Evolutionary conservation across 495 filamentous ascomycete genomes (phyloP).

Genomic region (Podospora comata): DNA sequence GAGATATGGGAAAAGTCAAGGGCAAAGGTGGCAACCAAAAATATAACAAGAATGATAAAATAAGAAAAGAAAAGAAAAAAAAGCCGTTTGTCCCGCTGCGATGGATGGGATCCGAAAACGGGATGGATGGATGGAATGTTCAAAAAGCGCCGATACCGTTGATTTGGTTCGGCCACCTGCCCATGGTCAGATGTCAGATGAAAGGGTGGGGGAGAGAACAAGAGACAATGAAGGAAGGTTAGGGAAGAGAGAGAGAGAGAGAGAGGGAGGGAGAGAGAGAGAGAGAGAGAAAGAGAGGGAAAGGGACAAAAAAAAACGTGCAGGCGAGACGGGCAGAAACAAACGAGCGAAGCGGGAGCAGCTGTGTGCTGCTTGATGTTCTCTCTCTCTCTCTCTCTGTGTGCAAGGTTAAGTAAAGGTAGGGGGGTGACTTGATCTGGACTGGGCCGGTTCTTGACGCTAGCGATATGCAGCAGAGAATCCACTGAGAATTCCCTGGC

Average conservation of each 20-base stretch:
- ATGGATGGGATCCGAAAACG: neutral
- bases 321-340: conserved; percentile 1
- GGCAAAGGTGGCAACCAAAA: neutral
- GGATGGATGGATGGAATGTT: neutral
- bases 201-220: neutral
- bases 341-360: neutral
- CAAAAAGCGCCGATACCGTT: neutral
- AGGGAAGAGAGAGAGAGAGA: neutral
- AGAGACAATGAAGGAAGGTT: neutral
- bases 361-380: neutral
- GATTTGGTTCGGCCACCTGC: neutral
- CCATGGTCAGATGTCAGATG: neutral
- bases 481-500: neutral
- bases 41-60: neutral
- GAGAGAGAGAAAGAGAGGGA: neutral
- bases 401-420: neutral
- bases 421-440: neutral
- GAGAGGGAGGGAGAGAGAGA: neutral
- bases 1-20: neutral
- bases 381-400: too few relatives aligned
- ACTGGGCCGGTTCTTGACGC: neutral
- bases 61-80: neutral
- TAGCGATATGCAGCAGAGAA: conserved; percentile 4
- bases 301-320: conserved; percentile 1
- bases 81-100: neutral